phyloP scores from a whole-genome alignment of 2,329 filamentous ascomycete species.

The Pseudogymnoascus sp. region DNA sequence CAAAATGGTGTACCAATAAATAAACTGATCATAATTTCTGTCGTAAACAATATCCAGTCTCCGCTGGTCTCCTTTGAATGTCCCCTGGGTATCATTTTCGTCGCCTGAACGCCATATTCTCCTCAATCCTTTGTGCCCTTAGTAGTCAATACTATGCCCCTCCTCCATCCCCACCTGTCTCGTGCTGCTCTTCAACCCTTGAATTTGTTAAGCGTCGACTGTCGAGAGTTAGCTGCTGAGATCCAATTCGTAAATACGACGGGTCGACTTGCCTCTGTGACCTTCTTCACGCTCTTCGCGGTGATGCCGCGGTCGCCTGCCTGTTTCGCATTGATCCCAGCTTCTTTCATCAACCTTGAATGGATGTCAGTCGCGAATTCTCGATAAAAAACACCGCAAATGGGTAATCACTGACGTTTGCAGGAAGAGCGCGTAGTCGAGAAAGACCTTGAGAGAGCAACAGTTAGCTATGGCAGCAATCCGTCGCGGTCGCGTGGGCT shows the following conservation, averaged over 20 bases:
- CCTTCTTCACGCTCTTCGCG: conserved; percentile 69
- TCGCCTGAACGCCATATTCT: not conserved
- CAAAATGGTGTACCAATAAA: not conserved
- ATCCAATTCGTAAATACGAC: not conserved
- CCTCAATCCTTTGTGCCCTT: not conserved
- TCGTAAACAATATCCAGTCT: conserved; percentile 4
- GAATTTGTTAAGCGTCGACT: conserved; percentile 26
- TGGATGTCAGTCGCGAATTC: not conserved
- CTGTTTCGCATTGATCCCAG: conserved; percentile 66
- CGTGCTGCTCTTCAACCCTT: conserved; percentile 22
- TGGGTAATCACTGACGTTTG: conserved; percentile 41
- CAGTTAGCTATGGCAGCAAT: conserved; percentile 8
- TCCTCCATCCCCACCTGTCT: not conserved
- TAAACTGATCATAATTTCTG: not conserved
- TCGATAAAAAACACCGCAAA: not conserved
- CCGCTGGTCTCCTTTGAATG: not conserved
- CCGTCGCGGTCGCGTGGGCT: conserved; percentile 24
- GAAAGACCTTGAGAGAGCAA: conserved; percentile 57
- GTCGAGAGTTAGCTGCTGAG: not conserved
- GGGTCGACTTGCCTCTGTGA: conserved; percentile 55
- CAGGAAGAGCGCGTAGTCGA: conserved; percentile 79
- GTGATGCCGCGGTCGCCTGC: conserved; percentile 65
- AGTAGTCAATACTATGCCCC: not conserved
- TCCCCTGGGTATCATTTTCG: not conserved
- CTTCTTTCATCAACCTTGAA: conserved; percentile 67